Evolutionary conservation across 2,329 filamentous ascomycete species (phyloP).

Genomic region (Botrytis medusae): DNA sequence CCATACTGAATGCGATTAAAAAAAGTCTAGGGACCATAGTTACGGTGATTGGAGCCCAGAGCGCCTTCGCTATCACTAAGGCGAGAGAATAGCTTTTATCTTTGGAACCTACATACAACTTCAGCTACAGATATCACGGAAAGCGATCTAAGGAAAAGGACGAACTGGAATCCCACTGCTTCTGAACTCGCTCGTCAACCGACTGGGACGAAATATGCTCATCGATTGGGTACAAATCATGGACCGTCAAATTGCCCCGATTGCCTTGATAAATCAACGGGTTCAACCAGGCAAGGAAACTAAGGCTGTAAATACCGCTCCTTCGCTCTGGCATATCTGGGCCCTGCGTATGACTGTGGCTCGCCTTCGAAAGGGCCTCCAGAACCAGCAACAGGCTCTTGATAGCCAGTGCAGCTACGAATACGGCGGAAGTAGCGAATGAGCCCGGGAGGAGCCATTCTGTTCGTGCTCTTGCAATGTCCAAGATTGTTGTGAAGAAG

Average conservation of each 20-base stretch:
- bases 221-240: background rate
- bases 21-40: too few relatives aligned
- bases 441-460: background rate
- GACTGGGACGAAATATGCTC: too few relatives aligned
- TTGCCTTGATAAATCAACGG: slow-evolving; percentile 39
- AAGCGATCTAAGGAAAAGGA: too few relatives aligned
- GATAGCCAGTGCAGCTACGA: background rate
- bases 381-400: background rate
- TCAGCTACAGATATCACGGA: too few relatives aligned
- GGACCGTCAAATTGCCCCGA: slow-evolving; percentile 19
- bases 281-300: slow-evolving; percentile 43
- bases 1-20: too few relatives aligned
- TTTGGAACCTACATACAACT: too few relatives aligned
- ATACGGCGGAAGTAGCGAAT: background rate
- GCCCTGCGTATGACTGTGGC: too few relatives aligned
- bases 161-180: too few relatives aligned
- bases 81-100: too few relatives aligned
- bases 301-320: background rate
- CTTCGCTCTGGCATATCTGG: background rate
- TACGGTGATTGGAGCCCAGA: too few relatives aligned
- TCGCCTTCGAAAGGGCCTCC: background rate
- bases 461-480: background rate
- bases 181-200: too few relatives aligned
- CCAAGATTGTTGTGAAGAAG: background rate
- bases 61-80: too few relatives aligned